phyloP scores from a whole-genome alignment of 1,284 basidiomycete species.

The Fomitopsis betulina region DNA sequence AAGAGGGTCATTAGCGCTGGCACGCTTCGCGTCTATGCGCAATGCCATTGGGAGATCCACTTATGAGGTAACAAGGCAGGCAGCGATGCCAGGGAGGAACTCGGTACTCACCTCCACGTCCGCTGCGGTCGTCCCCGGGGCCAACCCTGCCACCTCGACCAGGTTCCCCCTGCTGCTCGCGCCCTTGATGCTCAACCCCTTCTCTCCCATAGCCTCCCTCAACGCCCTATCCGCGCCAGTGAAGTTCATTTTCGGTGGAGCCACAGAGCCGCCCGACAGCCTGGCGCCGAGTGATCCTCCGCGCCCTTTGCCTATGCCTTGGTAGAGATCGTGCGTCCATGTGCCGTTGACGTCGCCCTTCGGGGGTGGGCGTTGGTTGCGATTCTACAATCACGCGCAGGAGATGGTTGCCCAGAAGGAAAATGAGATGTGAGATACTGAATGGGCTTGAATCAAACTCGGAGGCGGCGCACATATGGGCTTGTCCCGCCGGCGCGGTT shows the following conservation, averaged over 20 bases:
- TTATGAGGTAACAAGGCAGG: no score
- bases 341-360: conserved; percentile 62
- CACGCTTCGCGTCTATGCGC: no score
- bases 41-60: no score
- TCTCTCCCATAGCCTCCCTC: conserved; percentile 29
- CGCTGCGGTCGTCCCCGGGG: conserved; percentile 74
- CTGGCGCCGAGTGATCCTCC: conserved; percentile 57
- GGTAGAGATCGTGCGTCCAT: conserved; percentile 74
- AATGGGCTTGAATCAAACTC: conserved; percentile 3
- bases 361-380: conserved; percentile 41
- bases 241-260: conserved; percentile 51
- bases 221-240: conserved; percentile 40
- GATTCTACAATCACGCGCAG: conserved; percentile 35
- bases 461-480: conserved; percentile 62
- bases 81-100: not conserved
- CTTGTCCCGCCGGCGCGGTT: conserved; percentile 39
- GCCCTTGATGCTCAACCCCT: conserved; percentile 66
- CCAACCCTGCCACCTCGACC: conserved; percentile 73
- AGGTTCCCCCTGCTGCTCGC: conserved; percentile 63
- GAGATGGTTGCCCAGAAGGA: not conserved
- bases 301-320: conserved; percentile 27
- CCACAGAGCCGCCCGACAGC: conserved; percentile 40
- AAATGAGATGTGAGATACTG: not conserved
- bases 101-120: conserved; percentile 60
- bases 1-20: no score